A percentile compares a stretch with the other conserved stretches of the same genome.
phyloP scores from a whole-genome alignment of 768 basidiomycete genomes.

The Pisolithus orientalis region DNA sequence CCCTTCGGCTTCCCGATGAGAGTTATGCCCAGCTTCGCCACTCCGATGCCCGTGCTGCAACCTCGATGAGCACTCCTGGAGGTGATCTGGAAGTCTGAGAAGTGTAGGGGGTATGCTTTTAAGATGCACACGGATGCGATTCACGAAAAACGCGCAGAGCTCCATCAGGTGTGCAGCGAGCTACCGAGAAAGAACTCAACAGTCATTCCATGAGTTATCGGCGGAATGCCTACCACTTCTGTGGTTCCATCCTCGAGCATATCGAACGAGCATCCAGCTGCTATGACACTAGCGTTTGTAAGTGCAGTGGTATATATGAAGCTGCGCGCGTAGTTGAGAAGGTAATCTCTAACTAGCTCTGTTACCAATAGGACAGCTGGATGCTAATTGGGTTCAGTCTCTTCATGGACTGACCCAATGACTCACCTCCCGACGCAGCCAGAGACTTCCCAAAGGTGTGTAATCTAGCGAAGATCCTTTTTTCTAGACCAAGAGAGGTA shows the following conservation, averaged over 20 bases:
- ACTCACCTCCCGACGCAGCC: slow-evolving; percentile 78
- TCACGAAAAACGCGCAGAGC: slow-evolving; percentile 26
- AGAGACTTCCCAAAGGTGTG: slow-evolving; percentile 94
- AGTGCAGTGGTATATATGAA: slow-evolving; percentile 90
- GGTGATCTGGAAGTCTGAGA: slow-evolving; percentile 21
- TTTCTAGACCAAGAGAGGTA: slow-evolving; percentile 59
- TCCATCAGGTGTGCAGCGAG: slow-evolving; percentile 20
- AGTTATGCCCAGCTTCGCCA: neutral
- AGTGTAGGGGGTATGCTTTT: slow-evolving; percentile 20
- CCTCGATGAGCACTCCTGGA: neutral
- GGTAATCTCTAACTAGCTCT: slow-evolving; percentile 68
- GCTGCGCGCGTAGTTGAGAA: slow-evolving; percentile 88
- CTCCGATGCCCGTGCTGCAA: neutral
- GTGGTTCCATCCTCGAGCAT: slow-evolving; percentile 65
- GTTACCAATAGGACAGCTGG: slow-evolving; percentile 74
- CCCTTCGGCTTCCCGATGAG: slow-evolving; percentile 6
- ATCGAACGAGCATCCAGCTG: slow-evolving; percentile 75
- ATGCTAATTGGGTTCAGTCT: neutral
- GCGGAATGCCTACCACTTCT: slow-evolving; percentile 32
- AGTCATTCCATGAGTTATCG: neutral
- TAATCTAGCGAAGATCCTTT: slow-evolving; percentile 67
- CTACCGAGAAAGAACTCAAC: slow-evolving; percentile 20
- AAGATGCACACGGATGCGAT: slow-evolving; percentile 26
- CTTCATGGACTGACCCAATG: neutral
- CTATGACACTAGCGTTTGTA: slow-evolving; percentile 68